Evolutionary conservation across 176 grass and related monocot genomes (phyloP).

Genomic region (Stipa capillata): DNA sequence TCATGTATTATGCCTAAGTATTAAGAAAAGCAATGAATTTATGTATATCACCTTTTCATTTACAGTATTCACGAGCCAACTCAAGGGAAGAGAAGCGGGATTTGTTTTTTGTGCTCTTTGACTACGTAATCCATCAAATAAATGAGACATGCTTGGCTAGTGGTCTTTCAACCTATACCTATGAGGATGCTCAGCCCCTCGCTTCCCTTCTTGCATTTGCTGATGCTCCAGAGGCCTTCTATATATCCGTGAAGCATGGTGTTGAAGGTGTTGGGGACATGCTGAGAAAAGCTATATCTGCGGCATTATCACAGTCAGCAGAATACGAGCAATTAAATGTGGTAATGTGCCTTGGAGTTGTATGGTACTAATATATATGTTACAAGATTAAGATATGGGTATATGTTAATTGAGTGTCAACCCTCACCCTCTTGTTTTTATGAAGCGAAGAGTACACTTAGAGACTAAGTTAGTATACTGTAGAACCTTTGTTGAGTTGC

Average conservation of each 20-base stretch:
- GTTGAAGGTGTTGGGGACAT: constrained; percentile 86
- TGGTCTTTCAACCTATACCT: constrained; percentile 60
- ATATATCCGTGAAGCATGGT: constrained; percentile 80
- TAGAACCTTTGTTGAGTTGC: neutral
- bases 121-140: constrained; percentile 91
- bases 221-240: constrained; percentile 92
- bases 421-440: neutral
- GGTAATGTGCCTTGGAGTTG: constrained; percentile 34
- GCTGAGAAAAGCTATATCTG: constrained; percentile 78
- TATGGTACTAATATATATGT: constrained; percentile 5
- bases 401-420: neutral
- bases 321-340: constrained; percentile 67
- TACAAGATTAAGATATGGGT: neutral
- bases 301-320: constrained; percentile 54
- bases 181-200: constrained; percentile 79
- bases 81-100: constrained; percentile 83
- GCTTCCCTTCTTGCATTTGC: constrained; percentile 69
- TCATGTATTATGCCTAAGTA: neutral
- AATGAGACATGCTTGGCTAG: constrained; percentile 68
- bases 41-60: constrained; percentile 18
- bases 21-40: constrained; percentile 4
- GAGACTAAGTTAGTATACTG: neutral
- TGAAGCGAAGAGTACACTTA: neutral
- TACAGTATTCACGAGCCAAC: constrained; percentile 88
- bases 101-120: constrained; percentile 89